Evolutionary conservation across 129 eudicot species (phyloP), one percentile per base, ranked within the genome.

Genomic region (Pittosporum tobira): DNA sequence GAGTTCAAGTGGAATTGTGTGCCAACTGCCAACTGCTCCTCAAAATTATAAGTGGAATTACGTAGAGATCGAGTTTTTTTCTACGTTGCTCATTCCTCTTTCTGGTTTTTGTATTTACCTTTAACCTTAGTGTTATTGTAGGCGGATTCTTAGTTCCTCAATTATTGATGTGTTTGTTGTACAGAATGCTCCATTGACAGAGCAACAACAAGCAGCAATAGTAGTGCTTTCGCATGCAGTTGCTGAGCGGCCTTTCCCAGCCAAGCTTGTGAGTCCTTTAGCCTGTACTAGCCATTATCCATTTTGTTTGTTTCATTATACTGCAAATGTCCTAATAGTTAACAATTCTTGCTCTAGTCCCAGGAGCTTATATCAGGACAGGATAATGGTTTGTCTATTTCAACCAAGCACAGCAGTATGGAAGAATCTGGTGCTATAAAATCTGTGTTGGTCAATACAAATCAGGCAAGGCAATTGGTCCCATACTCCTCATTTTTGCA

Each of bases 201-300:
- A 86, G 77, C 95, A 91, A 59, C 95, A 91, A 68, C 95, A 83
- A 75, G 87, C 94, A 29, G 98, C 95, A 52, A 91, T 91, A 64
- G 62, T 71, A 28, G 98, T 94, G 25, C 88, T 91, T 40, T 86
- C 95, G 60, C 94, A 91, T 76, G 95, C 90, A 11, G 88, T 86
- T 63, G 84, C 88, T 25, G 98, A 91, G 65, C 82, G 94, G 43
- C 95, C 98, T 24, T 86, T 83, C 76, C 95, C 98, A 29, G 61
- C 87, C 31, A 83, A 80, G 71, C 73, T 86, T 70, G 98, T 83
- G 71, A 49, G 78, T 36, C 26, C 38, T 62, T 34, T 58, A 25
- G 34, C 72, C 42, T 62, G 24, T 57, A n/a, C 36, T 16, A 57
- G 27, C 29, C 16, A 24, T 14, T 50, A 30, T 11, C 15, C 36